These are phyloP conservation scores for Trametes sp. DNA, from an alignment of 1,284 basidiomycete species.

Conservation along the genomic window DNA sequence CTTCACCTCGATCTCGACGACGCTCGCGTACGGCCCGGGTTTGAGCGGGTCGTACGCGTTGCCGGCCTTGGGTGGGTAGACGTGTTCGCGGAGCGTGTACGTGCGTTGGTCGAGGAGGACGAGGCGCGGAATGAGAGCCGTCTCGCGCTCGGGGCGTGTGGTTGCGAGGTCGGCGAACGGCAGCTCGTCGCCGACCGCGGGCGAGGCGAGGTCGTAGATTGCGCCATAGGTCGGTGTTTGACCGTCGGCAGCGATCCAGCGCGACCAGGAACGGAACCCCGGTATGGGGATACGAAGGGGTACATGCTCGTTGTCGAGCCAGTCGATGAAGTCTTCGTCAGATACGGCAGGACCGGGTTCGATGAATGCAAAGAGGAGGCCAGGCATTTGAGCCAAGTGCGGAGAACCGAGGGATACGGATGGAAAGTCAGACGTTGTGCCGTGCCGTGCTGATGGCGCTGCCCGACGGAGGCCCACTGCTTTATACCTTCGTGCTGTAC, in stretches of 20 bases:
- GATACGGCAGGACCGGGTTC: constrained; percentile 40
- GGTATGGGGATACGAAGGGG: constrained; percentile 61
- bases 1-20: constrained; percentile 44
- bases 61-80: constrained; percentile 39
- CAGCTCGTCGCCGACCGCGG: constrained; percentile 51
- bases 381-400: too few species aligned
- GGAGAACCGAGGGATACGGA: too few species aligned
- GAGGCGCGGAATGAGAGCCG: constrained; percentile 52
- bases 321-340: constrained; percentile 50
- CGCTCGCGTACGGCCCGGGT: constrained; percentile 40
- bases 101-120: constrained; percentile 60
- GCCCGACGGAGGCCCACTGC: too few species aligned
- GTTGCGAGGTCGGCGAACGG: constrained; percentile 61
- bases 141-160: constrained; percentile 62
- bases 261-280: constrained; percentile 59
- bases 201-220: constrained; percentile 61
- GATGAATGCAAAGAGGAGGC: constrained; percentile 40
- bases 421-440: too few species aligned
- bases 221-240: constrained; percentile 57
- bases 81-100: constrained; percentile 48
- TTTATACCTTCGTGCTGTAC: too few species aligned
- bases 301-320: constrained; percentile 74
- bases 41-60: constrained; percentile 39
- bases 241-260: constrained; percentile 53
- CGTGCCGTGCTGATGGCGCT: too few species aligned